Conservation (phyloP, 2,329 filamentous ascomycete genomes). For the Xylaria sp. region DNA sequence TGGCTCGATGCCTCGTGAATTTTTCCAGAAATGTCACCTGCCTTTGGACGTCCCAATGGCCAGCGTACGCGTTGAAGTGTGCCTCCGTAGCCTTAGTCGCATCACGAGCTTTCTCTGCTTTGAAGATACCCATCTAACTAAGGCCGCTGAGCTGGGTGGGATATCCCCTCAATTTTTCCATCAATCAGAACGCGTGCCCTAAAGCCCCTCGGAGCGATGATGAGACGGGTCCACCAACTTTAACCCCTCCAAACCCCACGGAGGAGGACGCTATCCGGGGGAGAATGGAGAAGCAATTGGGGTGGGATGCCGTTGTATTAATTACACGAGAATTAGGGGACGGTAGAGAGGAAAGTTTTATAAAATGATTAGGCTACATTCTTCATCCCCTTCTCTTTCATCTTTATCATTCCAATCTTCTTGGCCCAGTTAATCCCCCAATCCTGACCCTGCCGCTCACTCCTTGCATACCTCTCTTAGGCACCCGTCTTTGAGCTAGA, state of each 20-base stretch:
- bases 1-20: background rate
- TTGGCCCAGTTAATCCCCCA: background rate
- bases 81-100: background rate
- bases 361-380: background rate
- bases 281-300: background rate
- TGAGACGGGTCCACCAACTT: slow-evolving; percentile 23
- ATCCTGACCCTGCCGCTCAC: background rate
- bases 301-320: slow-evolving; percentile 11
- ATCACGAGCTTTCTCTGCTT: background rate
- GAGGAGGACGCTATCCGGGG: slow-evolving; percentile 16
- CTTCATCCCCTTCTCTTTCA: background rate
- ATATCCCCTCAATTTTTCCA: slow-evolving; percentile 27
- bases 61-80: background rate
- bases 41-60: background rate
- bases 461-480: background rate
- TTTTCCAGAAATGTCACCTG: background rate
- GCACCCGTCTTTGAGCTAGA: background rate
- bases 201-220: slow-evolving; percentile 23
- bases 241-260: slow-evolving; percentile 25
- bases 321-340: slow-evolving; percentile 3
- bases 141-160: background rate
- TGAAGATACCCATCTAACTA: background rate
- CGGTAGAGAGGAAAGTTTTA: background rate
- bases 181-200: slow-evolving; percentile 24
- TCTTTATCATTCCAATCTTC: background rate